A percentile compares a stretch with the other conserved stretches of the same genome.
Evolutionary conservation across 345 rosid genomes (phyloP).

Genomic region (Zanthoxylum bungeanum): DNA sequence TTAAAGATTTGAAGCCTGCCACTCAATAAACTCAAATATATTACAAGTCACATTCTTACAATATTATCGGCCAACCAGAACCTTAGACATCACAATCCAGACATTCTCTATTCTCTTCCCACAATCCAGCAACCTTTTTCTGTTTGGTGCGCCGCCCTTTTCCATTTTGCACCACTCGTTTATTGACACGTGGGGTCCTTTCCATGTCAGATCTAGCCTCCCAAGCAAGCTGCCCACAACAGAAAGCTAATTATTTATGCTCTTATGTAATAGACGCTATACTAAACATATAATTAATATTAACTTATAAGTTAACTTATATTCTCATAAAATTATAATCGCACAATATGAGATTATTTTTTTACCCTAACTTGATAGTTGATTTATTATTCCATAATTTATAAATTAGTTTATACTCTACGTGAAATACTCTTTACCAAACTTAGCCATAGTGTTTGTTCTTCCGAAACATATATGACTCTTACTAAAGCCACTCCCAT

Average conservation of each 20-base stretch:
- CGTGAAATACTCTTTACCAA: too few relatives aligned
- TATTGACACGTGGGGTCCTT: constrained; percentile 30
- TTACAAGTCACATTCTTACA: not conserved
- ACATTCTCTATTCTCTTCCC: constrained; percentile 30
- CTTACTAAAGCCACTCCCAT: constrained; percentile 28
- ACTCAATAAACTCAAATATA: not conserved
- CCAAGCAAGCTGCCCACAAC: constrained; percentile 34
- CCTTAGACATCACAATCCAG: not conserved
- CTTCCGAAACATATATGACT: not conserved
- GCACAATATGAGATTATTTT: too few relatives aligned
- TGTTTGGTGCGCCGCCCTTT: constrained; percentile 88
- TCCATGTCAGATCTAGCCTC: constrained; percentile 35
- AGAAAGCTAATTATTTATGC: constrained; percentile 39
- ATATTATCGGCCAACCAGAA: not conserved
- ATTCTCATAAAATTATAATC: too few relatives aligned
- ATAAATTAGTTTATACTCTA: too few relatives aligned
- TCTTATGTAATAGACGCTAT: constrained; percentile 1
- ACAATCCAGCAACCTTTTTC: constrained; percentile 52
- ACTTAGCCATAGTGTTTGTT: not conserved
- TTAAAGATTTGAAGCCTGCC: not conserved
- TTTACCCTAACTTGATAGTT: too few relatives aligned
- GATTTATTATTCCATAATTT: too few relatives aligned
- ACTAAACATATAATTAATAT: too few relatives aligned
- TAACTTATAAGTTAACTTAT: too few relatives aligned
- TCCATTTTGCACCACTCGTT: constrained; percentile 17